Evolutionary conservation across 148 eudicot species (phyloP).

Genomic region (Tetragonia tetragonoides): DNA sequence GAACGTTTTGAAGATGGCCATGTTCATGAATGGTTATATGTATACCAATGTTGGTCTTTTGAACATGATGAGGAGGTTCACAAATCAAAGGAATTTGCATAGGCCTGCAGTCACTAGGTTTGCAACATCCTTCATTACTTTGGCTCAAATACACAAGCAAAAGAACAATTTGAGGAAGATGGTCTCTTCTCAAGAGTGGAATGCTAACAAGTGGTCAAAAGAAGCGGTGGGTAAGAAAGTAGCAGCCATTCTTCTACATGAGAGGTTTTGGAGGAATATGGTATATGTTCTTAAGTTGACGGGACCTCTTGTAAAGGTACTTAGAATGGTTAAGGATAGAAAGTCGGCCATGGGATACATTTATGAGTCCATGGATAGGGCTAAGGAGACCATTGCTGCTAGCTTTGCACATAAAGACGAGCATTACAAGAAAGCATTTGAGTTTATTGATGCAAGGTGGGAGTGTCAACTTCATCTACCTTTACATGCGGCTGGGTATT

Average conservation of each 20-base stretch:
- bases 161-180: constrained; percentile 21
- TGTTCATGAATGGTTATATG: constrained; percentile 3
- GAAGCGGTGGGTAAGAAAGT: neutral
- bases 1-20: neutral
- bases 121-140: constrained; percentile 25
- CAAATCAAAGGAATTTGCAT: constrained; percentile 11
- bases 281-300: constrained; percentile 14
- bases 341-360: constrained; percentile 11
- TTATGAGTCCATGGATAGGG: constrained; percentile 1
- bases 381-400: constrained; percentile 13
- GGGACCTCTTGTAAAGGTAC: constrained; percentile 24
- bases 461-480: constrained; percentile 26
- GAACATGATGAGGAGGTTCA: constrained; percentile 14
- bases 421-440: constrained; percentile 10
- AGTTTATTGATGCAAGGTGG: constrained; percentile 33
- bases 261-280: constrained; percentile 13
- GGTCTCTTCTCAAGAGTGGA: constrained; percentile 26
- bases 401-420: constrained; percentile 1
- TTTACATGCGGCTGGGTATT: constrained; percentile 18
- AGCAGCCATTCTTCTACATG: neutral
- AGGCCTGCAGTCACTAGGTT: constrained; percentile 6
- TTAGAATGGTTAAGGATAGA: constrained; percentile 19
- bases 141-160: constrained; percentile 6
- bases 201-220: neutral
- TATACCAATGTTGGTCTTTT: neutral